A percentile compares a stretch with the other conserved stretches of the same genome.
Evolutionary conservation across 2,329 filamentous ascomycete species (phyloP).

Genomic region (Colletotrichum abscissum): DNA sequence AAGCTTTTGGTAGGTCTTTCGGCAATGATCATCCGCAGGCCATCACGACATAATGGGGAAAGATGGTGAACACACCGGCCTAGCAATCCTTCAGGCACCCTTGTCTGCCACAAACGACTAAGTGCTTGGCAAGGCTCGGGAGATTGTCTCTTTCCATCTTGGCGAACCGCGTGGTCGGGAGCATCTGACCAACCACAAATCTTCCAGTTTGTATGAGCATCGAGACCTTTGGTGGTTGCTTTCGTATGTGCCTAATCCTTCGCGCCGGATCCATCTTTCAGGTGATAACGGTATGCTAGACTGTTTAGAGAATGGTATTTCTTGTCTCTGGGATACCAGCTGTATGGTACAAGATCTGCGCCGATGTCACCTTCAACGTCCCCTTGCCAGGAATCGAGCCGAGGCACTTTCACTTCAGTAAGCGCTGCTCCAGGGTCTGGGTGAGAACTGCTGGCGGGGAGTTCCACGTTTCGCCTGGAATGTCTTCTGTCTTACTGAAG

Average conservation of each 20-base stretch:
- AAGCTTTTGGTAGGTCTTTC: slow-evolving; percentile 16
- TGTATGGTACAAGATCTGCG: background rate
- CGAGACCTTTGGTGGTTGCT: background rate
- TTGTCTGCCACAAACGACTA: background rate
- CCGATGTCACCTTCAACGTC: background rate
- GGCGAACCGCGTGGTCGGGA: background rate
- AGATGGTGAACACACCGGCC: slow-evolving; percentile 43
- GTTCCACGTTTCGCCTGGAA: background rate
- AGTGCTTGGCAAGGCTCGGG: background rate
- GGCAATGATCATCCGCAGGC: background rate
- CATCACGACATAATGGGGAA: slow-evolving; percentile 14
- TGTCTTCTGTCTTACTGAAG: no score
- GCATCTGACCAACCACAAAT: background rate
- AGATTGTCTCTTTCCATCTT: background rate
- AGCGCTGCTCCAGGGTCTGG: background rate
- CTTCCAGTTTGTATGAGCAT: no score
- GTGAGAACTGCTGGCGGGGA: background rate
- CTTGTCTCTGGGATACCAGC: background rate
- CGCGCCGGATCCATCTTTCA: background rate
- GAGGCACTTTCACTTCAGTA: background rate
- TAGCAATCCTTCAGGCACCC: background rate
- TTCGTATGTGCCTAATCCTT: background rate
- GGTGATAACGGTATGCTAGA: background rate
- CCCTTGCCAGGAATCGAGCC: background rate
- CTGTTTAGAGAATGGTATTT: background rate